These are phyloP conservation scores for Serpula lacrymans DNA, from an alignment of 768 basidiomycete species.

Conservation along the genomic window DNA sequence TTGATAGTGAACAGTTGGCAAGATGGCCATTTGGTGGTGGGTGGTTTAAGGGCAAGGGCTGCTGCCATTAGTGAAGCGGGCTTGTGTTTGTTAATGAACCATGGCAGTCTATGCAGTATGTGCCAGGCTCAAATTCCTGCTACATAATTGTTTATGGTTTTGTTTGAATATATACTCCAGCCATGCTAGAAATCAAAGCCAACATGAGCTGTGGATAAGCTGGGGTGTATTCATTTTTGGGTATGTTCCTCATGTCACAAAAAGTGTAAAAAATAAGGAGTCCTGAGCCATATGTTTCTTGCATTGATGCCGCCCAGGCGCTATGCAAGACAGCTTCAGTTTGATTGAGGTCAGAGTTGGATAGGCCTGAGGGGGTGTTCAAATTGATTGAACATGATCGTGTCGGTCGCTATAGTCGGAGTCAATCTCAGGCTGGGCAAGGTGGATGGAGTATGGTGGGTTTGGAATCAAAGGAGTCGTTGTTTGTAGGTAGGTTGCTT, in stretches of 20 bases:
- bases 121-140: slow-evolving; percentile 27
- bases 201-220: slow-evolving; percentile 18
- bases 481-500: no score
- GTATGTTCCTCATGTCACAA: slow-evolving; percentile 30
- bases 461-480: no score
- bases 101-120: background rate
- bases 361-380: slow-evolving; percentile 7
- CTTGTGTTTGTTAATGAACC: background rate
- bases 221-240: slow-evolving; percentile 32
- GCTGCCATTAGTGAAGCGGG: background rate
- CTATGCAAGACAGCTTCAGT: slow-evolving; percentile 18
- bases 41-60: slow-evolving; percentile 20
- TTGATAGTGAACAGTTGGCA: slow-evolving; percentile 27
- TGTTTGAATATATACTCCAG: slow-evolving; percentile 29
- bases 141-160: slow-evolving; percentile 35
- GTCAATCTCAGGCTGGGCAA: slow-evolving; percentile 20
- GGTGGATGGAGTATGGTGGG: slow-evolving; percentile 21
- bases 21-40: slow-evolving; percentile 24
- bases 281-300: slow-evolving; percentile 34
- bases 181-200: slow-evolving; percentile 24
- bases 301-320: slow-evolving; percentile 28
- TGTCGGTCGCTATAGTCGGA: slow-evolving; percentile 22
- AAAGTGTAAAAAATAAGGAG: slow-evolving; percentile 36
- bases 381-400: no score
- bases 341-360: slow-evolving; percentile 16